Evolutionary conservation across 2,329 filamentous ascomycete genomes (phyloP), one percentile per base, ranked within the genome.

Genomic region (Sordariomycetes sp.): DNA sequence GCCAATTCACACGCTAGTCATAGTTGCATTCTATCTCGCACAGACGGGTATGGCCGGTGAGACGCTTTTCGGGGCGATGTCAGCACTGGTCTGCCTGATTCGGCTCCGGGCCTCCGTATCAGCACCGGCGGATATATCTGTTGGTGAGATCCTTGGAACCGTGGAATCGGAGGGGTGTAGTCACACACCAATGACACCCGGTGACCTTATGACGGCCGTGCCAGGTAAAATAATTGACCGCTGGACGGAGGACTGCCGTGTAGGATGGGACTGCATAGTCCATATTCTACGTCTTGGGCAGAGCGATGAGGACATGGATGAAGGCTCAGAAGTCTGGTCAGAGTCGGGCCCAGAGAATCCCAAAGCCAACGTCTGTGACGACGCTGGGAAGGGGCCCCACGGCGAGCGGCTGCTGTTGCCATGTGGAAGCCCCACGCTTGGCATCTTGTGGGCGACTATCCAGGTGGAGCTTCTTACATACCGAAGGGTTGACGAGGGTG

Each of bases 381-480:
- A 11, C 8, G 25, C 1, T 2, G 1, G 8, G 7, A 32, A 25
- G 22, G 50, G 16, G 16, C 1, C 25, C 25, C 50, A 53, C 28
- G 28, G 16, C 18, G 20, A 3, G 6, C 25, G 50, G 50, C 70
- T 66, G 20, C 28, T 63, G 37, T 58, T 67, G 58, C 69, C 67
- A 24, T 65, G 72, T 58, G 51, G 64, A 59, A 59, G 64, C 11
- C 20, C 72, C 24, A 59, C 64, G 64, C 62, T 64, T 34, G 61
- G 59, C 20, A 28, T 61, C 53, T 55, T 74, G 10, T 73, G 70
- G 70, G 71, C 71, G 11, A 62, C 67, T 1, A 62, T 72, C 3
- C 69, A 73, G 58, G 69, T 69, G 11, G 72, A 74, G 53, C 53
- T 74, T 2, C 54, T 72, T 6, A 70, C 70, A 1, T 72, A 74